A percentile compares a stretch with the other conserved stretches of the same genome.
Evolutionary conservation across 2,329 filamentous ascomycete species (phyloP).

Genomic region (Ascochyta clinopodiicola): DNA sequence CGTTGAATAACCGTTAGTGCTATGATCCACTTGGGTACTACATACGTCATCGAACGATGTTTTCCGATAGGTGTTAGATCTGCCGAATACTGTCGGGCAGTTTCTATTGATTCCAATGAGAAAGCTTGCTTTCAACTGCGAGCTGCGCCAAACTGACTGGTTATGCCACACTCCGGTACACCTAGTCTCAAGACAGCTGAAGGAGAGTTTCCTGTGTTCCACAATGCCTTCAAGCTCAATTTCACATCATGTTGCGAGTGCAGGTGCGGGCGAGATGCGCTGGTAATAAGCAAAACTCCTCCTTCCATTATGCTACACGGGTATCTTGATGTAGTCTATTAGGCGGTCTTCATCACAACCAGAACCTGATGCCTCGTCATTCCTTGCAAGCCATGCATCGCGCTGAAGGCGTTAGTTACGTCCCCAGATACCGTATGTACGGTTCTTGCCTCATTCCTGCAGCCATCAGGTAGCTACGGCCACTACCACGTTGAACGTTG

Average conservation of each 20-base stretch:
- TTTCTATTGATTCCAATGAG: neutral
- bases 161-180: too few relatives aligned
- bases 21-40: neutral
- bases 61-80: neutral
- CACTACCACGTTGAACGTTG: neutral
- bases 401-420: slow-evolving; percentile 1
- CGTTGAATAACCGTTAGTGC: neutral
- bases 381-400: neutral
- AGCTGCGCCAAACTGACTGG: too few relatives aligned
- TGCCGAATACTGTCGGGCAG: neutral
- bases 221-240: too few relatives aligned
- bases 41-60: neutral
- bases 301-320: slow-evolving; percentile 17
- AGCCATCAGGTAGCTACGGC: neutral
- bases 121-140: neutral
- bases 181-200: too few relatives aligned
- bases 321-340: slow-evolving; percentile 15
- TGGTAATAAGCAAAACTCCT: neutral
- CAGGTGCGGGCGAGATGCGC: neutral
- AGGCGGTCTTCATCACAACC: slow-evolving; percentile 2
- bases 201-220: too few relatives aligned
- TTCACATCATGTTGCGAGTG: neutral
- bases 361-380: slow-evolving; percentile 1
- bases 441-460: neutral
- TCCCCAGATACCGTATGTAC: too few relatives aligned